These are phyloP conservation scores for Cytospora chrysosperma DNA, from an alignment of 2,329 filamentous ascomycete species.

Conservation along the genomic window DNA sequence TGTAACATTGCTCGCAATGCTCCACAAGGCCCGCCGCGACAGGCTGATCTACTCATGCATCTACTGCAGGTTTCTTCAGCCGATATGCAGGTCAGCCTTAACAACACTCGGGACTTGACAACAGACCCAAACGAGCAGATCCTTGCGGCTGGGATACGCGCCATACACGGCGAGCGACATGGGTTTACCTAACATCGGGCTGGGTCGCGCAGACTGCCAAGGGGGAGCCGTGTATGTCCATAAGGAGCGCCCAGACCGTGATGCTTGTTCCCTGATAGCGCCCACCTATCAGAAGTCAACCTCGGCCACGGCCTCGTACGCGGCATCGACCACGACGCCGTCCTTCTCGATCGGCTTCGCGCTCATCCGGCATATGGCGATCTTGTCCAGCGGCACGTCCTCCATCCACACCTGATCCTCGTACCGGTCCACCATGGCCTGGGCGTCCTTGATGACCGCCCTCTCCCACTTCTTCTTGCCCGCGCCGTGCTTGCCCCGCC, in stretches of 20 bases:
- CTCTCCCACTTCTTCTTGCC: slow-evolving; percentile 32
- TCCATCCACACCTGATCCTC: slow-evolving; percentile 70
- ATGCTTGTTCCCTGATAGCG: neutral
- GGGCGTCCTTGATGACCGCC: slow-evolving; percentile 53
- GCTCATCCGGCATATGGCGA: slow-evolving; percentile 87
- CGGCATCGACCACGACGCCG: slow-evolving; percentile 48
- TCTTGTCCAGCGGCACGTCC: slow-evolving; percentile 62
- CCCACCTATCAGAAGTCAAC: slow-evolving; percentile 36
- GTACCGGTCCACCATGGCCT: slow-evolving; percentile 57
- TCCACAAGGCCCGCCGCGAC: neutral
- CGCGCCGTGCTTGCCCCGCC: slow-evolving; percentile 29
- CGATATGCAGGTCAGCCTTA: neutral
- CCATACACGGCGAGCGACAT: neutral
- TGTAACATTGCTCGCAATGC: neutral
- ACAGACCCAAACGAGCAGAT: neutral
- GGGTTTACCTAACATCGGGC: neutral
- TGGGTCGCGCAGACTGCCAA: too few species aligned
- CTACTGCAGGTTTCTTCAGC: neutral
- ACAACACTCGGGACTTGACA: neutral
- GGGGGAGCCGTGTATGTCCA: neutral
- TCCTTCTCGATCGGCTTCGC: slow-evolving; percentile 63
- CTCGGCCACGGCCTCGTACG: slow-evolving; percentile 54
- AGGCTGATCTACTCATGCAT: neutral
- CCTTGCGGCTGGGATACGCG: neutral
- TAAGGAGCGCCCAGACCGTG: neutral